Percentiles rank a stretch among this genome's conserved stretches.
Evolutionary conservation across 495 filamentous ascomycete genomes (phyloP).

Genomic region (Xylaria bambusicola): DNA sequence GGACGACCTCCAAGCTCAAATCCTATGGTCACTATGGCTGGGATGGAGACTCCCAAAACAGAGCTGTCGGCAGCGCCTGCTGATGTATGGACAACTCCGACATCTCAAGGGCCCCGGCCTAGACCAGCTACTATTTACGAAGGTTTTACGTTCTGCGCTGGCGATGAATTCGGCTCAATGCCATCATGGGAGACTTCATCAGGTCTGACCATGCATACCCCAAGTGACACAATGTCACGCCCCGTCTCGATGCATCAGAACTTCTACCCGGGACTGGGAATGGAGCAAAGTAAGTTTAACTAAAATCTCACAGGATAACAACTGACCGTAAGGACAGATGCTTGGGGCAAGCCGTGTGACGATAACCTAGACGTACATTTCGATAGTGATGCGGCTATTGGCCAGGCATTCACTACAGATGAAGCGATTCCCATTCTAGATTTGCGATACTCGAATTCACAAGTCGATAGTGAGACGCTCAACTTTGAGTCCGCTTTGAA

Average conservation of each 20-base stretch:
- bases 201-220: constrained; percentile 49
- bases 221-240: constrained; percentile 50
- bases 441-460: constrained; percentile 44
- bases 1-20: constrained; percentile 38
- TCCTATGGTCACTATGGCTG: constrained; percentile 44
- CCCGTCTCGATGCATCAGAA: constrained; percentile 55
- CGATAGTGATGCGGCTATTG: constrained; percentile 54
- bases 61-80: constrained; percentile 42
- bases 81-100: constrained; percentile 47
- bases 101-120: constrained; percentile 46
- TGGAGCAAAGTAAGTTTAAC: constrained; percentile 52
- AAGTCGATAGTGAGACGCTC: constrained; percentile 43
- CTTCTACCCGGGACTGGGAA: constrained; percentile 51
- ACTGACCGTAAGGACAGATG: constrained; percentile 40
- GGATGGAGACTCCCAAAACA: constrained; percentile 40
- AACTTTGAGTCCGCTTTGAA: constrained; percentile 44
- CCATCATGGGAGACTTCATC: constrained; percentile 58
- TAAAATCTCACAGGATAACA: constrained; percentile 19
- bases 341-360: constrained; percentile 55
- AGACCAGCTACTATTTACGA: constrained; percentile 61
- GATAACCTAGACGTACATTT: constrained; percentile 50
- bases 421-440: constrained; percentile 59
- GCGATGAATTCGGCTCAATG: constrained; percentile 50
- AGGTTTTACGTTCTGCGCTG: constrained; percentile 59
- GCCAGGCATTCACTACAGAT: constrained; percentile 57